A percentile compares a stretch with the other conserved stretches of the same genome.
Conservation (phyloP, 768 basidiomycete genomes). For the Myochromella boudieri region DNA sequence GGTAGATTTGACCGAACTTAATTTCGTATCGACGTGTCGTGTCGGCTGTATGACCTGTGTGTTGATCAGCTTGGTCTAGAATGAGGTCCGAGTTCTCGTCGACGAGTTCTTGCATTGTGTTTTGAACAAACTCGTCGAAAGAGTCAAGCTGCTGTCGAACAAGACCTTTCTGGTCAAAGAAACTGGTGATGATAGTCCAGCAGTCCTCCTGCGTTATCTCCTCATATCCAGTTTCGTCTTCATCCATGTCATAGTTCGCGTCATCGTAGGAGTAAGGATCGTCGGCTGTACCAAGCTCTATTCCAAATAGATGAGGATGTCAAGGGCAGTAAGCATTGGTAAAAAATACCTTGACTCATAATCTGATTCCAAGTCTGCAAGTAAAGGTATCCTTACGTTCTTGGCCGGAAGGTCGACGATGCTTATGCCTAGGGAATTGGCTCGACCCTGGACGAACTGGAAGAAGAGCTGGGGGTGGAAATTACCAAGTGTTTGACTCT, state of each 20-base stretch:
- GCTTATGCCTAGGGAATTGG: conserved; percentile 1
- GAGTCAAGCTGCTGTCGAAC: conserved; percentile 97
- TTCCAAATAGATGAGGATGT: conserved; percentile 32
- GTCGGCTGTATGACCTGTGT: conserved; percentile 79
- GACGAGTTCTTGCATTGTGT: conserved; percentile 98
- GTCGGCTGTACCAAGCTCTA: conserved; percentile 49
- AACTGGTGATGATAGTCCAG: conserved; percentile 94
- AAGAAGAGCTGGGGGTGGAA: conserved; percentile 4
- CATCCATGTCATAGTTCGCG: conserved; percentile 52
- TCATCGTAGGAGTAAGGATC: conserved; percentile 64
- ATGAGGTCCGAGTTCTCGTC: conserved; percentile 96
- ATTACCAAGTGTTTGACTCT: conserved; percentile 34
- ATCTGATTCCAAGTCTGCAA: conserved; percentile 1
- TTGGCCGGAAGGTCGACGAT: neutral
- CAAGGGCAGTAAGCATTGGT: conserved; percentile 21
- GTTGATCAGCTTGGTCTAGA: conserved; percentile 94
- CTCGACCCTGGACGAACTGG: neutral
- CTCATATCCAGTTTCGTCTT: conserved; percentile 58
- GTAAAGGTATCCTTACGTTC: neutral
- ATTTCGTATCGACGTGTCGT: conserved; percentile 95
- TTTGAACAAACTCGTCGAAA: conserved; percentile 98
- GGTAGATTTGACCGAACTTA: conserved; percentile 96
- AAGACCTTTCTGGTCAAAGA: conserved; percentile 96
- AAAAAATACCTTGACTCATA: conserved; percentile 55
- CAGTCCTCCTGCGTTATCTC: conserved; percentile 92